Conservation (phyloP, 1,284 basidiomycete species). For the Puccinia triticina region DNA sequence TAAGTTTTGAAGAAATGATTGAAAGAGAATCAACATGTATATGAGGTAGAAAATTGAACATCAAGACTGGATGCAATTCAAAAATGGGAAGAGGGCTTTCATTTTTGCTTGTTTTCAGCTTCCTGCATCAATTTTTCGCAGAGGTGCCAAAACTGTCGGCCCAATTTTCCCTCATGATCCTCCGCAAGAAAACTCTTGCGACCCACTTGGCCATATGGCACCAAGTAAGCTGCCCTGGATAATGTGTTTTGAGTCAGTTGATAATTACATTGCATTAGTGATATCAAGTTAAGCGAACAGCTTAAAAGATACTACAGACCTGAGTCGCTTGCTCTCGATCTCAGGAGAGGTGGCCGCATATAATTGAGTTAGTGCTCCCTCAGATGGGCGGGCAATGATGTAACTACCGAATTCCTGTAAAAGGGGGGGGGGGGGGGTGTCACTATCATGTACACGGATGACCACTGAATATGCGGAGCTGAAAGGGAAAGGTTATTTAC, state of each 20-base stretch:
- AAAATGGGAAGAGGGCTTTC: not conserved
- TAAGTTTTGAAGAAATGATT: too few relatives aligned
- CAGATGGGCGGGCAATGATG: not conserved
- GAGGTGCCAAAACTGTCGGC: constrained; percentile 32
- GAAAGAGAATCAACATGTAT: too few relatives aligned
- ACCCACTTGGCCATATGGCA: constrained; percentile 33
- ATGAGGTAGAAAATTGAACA: too few relatives aligned
- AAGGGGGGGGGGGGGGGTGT: too few relatives aligned
- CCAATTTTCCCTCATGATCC: constrained; percentile 15
- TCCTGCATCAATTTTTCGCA: constrained; percentile 23
- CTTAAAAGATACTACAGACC: not conserved
- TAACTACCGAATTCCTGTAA: not conserved
- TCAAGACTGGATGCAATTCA: too few relatives aligned
- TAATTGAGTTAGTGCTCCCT: constrained; percentile 33
- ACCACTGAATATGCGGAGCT: too few relatives aligned
- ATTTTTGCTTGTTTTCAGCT: not conserved
- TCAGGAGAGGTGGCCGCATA: constrained; percentile 44
- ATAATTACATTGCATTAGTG: too few relatives aligned
- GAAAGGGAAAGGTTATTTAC: too few relatives aligned
- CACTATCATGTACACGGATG: too few relatives aligned
- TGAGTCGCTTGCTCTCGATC: not conserved
- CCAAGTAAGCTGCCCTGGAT: constrained; percentile 30
- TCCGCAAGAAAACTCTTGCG: not conserved
- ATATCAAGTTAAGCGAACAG: too few relatives aligned
- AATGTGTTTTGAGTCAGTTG: not conserved